Evolutionary conservation across 495 filamentous ascomycete genomes (phyloP).

Genomic region (Extremus antarcticus): DNA sequence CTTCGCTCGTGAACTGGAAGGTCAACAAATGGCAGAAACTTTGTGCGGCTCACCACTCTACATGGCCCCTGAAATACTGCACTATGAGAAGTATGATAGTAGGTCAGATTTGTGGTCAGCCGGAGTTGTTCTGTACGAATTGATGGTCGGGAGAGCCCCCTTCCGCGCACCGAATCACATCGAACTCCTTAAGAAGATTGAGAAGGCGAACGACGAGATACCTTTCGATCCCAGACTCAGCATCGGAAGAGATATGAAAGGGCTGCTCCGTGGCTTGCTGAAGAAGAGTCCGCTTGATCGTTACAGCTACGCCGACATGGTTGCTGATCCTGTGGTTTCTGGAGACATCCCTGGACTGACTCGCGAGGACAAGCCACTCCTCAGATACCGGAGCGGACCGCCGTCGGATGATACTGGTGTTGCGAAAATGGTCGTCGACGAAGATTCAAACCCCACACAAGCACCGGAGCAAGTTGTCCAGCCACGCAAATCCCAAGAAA

Average conservation of each 20-base stretch:
- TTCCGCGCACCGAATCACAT: constrained; percentile 92
- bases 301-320: constrained; percentile 73
- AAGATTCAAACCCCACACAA: constrained; percentile 17
- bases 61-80: constrained; percentile 96
- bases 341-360: constrained; percentile 74
- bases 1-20: constrained; percentile 81
- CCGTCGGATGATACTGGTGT: constrained; percentile 17
- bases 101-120: constrained; percentile 97
- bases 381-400: constrained; percentile 6
- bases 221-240: constrained; percentile 63
- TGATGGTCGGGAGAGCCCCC: constrained; percentile 81
- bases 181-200: constrained; percentile 82
- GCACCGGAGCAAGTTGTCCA: constrained; percentile 7
- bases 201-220: constrained; percentile 72
- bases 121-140: constrained; percentile 88
- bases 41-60: constrained; percentile 96
- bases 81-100: constrained; percentile 94
- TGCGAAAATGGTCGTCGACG: constrained; percentile 18
- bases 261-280: constrained; percentile 65
- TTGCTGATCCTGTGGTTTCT: constrained; percentile 59
- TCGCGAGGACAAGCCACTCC: constrained; percentile 51
- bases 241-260: constrained; percentile 67
- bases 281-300: constrained; percentile 78
- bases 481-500: neutral
- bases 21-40: constrained; percentile 85